These are phyloP conservation scores for Tephrocybe sp. DNA, from an alignment of 768 basidiomycete species.

Conservation along the genomic window DNA sequence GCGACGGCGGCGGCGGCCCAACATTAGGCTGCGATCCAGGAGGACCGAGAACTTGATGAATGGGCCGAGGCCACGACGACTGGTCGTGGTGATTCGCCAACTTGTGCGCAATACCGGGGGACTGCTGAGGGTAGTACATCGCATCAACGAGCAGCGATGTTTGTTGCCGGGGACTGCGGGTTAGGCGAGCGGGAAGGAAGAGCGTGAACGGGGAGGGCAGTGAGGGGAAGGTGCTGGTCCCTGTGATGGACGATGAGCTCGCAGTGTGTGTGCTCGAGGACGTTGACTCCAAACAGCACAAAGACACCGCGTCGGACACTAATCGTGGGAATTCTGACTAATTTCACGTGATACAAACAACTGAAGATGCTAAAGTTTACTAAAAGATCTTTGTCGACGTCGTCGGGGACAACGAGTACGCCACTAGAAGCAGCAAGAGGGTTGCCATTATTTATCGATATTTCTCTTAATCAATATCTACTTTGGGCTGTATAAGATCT, in stretches of 20 bases:
- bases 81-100: constrained; percentile 76
- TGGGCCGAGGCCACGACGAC: constrained; percentile 67
- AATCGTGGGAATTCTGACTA: constrained; percentile 20
- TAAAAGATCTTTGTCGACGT: constrained; percentile 1
- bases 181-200: background rate
- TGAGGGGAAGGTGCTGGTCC: constrained; percentile 7
- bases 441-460: background rate
- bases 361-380: background rate
- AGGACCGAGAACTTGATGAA: constrained; percentile 50
- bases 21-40: constrained; percentile 54
- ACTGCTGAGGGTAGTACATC: constrained; percentile 88
- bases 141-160: constrained; percentile 37
- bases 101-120: constrained; percentile 79
- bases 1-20: constrained; percentile 68
- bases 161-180: constrained; percentile 7
- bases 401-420: background rate
- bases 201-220: background rate
- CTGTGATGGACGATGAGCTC: constrained; percentile 17
- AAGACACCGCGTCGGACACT: constrained; percentile 18
- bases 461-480: background rate
- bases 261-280: constrained; percentile 15
- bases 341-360: constrained; percentile 15
- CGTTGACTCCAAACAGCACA: constrained; percentile 21
- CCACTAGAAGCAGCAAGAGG: background rate
- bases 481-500: constrained; percentile 7